Base-by-base conservation (phyloP, 179 eudicot genomes). In the Camellia oleifera region DNA sequence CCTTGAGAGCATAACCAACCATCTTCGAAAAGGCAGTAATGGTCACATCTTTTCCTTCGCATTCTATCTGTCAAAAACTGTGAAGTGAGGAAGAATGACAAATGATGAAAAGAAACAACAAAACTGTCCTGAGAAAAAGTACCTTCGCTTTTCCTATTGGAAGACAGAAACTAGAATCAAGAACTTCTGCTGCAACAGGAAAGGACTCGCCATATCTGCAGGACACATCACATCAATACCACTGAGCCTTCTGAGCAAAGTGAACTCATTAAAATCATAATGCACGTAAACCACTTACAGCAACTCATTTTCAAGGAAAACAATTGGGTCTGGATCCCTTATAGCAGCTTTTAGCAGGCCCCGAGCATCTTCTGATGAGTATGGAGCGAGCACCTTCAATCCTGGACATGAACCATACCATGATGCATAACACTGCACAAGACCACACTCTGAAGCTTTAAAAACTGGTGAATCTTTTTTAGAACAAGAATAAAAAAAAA, bases 121-220 rank as follows among this genome's bases (percentile, higher is more conserved):
- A 75, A 58, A 18, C 62, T 11, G 18, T 11, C 42, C 20, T 0
- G 18, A 64, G 61, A 45, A 58, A 32, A 40, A 26, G 44, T 75
- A 92, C 98, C 97, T 93, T 93, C 8, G 98, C 98, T 88, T 95
- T 93, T 69, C 98, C 98, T 18, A 96, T 94, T 40, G 99, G 98
- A 73, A 96, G 79, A 69, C 81, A 83, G 75, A 96, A 96, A 83
- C 91, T 96, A 75, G 99, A 72, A 81, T 96, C 98, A 79, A 94
- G 92, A 79, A 67, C 96, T 86, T 92, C 97, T 1, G 83, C 92
- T 66, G 99, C 91, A 77, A 96, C 85, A 56, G 97, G 97, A 83
- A 96, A 95, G 58, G 97, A 90, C 80, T 91, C 96, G 42, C 99
- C 99, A 82, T 96, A 94, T 64, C 99, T 95, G 86, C 78, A 80